Evolutionary conservation across 495 filamentous ascomycete genomes (phyloP).

Genomic region (Wilcoxina mikolae): DNA sequence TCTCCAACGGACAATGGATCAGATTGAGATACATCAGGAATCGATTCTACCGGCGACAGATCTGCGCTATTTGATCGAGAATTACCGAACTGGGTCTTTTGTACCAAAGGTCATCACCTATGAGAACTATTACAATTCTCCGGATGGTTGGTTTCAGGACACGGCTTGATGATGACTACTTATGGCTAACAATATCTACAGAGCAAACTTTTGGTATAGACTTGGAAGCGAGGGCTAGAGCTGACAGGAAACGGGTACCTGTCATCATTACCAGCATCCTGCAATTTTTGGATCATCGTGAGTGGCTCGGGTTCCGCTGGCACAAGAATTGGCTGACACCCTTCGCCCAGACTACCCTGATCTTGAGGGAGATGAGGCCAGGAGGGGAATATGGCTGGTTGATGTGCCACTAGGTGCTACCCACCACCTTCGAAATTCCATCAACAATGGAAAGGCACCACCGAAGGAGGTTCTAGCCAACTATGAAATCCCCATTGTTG

Average conservation of each 20-base stretch:
- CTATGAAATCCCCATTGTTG: constrained; percentile 86
- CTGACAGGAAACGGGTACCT: constrained; percentile 88
- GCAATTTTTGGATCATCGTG: constrained; percentile 81
- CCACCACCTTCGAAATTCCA: constrained; percentile 60
- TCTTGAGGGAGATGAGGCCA: constrained; percentile 88
- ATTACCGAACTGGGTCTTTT: constrained; percentile 88
- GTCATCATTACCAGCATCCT: constrained; percentile 83
- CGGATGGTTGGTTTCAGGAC: constrained; percentile 45
- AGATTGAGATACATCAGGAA: constrained; percentile 98
- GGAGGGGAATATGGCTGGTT: constrained; percentile 82
- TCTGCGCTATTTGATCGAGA: constrained; percentile 89
- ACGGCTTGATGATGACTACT: neutral
- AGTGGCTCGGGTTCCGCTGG: constrained; percentile 20
- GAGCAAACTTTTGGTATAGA: constrained; percentile 97
- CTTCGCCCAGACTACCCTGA: constrained; percentile 76
- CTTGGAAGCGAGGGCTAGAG: constrained; percentile 80
- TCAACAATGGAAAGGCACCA: constrained; percentile 83
- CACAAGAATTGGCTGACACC: constrained; percentile 11
- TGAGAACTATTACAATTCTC: constrained; percentile 97
- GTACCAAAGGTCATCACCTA: constrained; percentile 82
- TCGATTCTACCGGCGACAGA: constrained; percentile 88
- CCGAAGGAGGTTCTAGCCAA: constrained; percentile 60
- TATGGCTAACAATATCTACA: constrained; percentile 27
- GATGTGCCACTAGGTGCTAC: constrained; percentile 78
- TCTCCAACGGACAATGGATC: constrained; percentile 84